These are phyloP conservation scores for Phytopythium sindhum DNA, from an alignment of 352 stramenopile species.

Conservation along the genomic window DNA sequence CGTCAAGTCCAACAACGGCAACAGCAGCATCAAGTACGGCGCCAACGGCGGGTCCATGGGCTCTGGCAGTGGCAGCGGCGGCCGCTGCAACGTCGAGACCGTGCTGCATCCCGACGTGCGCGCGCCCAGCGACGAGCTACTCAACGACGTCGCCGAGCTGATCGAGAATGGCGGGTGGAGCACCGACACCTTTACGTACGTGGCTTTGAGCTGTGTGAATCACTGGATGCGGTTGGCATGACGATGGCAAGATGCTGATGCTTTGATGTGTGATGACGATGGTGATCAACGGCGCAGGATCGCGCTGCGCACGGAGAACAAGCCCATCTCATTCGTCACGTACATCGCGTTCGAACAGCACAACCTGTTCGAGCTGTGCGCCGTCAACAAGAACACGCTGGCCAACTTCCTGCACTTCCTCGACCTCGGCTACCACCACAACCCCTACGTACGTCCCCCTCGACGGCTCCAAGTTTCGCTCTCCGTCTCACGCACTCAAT, in stretches of 20 bases:
- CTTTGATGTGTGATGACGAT: neutral
- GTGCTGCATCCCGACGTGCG: slow-evolving; percentile 61
- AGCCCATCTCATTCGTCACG: slow-evolving; percentile 78
- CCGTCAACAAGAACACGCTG: slow-evolving; percentile 71
- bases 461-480: no score
- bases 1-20: slow-evolving; percentile 8
- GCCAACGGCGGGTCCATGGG: slow-evolving; percentile 9
- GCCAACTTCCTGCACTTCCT: slow-evolving; percentile 80
- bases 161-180: slow-evolving; percentile 78
- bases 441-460: slow-evolving; percentile 69
- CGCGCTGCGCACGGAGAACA: slow-evolving; percentile 55
- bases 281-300: slow-evolving; percentile 26
- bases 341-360: slow-evolving; percentile 84
- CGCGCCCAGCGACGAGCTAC: slow-evolving; percentile 48
- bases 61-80: slow-evolving; percentile 1
- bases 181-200: slow-evolving; percentile 68
- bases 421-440: slow-evolving; percentile 76
- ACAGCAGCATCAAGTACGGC: slow-evolving; percentile 13
- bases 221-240: neutral
- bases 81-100: slow-evolving; percentile 36
- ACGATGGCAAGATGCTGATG: slow-evolving; percentile 6
- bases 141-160: slow-evolving; percentile 63
- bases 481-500: no score
- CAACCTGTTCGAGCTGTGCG: slow-evolving; percentile 73
- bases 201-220: no score